Percentiles rank a stretch among this genome's conserved stretches.
These are phyloP conservation scores for Brassica cretica DNA, from an alignment of 345 rosid species.

Conservation along the genomic window DNA sequence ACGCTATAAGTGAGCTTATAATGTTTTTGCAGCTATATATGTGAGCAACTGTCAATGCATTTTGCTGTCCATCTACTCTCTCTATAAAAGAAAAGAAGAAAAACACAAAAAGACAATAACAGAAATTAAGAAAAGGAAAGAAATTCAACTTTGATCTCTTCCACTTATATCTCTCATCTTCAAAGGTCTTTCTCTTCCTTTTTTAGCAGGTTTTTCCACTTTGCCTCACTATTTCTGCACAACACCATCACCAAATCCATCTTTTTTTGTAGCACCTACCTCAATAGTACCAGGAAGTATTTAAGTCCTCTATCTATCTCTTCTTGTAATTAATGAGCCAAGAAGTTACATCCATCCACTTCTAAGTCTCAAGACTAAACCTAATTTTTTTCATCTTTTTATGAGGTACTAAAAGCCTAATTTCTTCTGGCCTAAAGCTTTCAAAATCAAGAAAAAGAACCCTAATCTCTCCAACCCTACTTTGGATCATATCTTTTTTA, in stretches of 20 bases:
- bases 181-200: constrained; percentile 3
- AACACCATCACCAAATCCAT: constrained; percentile 18
- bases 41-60: constrained; percentile 8
- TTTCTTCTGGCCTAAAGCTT: neutral
- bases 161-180: constrained; percentile 26
- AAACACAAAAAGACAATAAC: constrained; percentile 7
- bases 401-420: neutral
- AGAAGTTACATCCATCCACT: neutral
- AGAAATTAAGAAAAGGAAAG: constrained; percentile 13
- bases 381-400: neutral
- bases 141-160: constrained; percentile 28
- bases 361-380: neutral
- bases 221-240: constrained; percentile 41
- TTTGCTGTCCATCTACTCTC: constrained; percentile 27
- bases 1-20: neutral
- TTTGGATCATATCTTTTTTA: constrained; percentile 1
- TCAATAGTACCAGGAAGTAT: constrained; percentile 17
- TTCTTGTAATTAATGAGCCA: constrained; percentile 6
- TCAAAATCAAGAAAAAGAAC: neutral
- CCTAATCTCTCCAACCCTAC: constrained; percentile 25
- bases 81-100: constrained; percentile 19
- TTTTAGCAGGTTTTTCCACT: constrained; percentile 20
- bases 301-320: constrained; percentile 8
- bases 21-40: constrained; percentile 22
- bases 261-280: constrained; percentile 13